Evolutionary conservation across 305 asterid genomes (phyloP), one percentile per base, ranked within the genome.

Genomic region (Vinca major): DNA sequence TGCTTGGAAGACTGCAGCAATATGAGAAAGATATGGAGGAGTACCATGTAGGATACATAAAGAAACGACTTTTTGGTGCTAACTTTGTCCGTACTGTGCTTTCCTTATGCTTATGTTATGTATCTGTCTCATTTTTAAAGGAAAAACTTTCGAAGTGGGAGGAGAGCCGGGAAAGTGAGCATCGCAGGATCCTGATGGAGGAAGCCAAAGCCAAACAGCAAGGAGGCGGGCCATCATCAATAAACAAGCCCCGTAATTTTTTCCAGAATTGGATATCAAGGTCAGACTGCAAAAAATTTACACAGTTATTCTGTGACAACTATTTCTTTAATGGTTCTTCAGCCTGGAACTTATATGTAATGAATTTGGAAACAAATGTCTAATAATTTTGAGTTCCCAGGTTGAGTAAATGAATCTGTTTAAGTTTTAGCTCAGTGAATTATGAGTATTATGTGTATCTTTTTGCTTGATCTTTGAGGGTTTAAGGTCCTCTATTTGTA

Each of bases 1-100:
- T 93, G 79, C 89, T 89, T 40, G 84, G 86, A 60, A 87, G 94
- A 80, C 83, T 93, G 81, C 81, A 81, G 78, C 88, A 77, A 51
- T 93, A 90, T 72, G 97, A 90, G 85, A 87, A 83, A 78, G 96
- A 93, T 66, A 89, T 93, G 99, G 81, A 84, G 83, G 87, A 84
- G 77, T 93, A 87, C 78, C 95, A 90, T 52, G 97, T 89, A 75
- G 58, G 84, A 56, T 65, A 47, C 69, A 52, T 65, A 62, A 61
- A 16, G 6, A 33, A 4, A 61, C 16, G 63, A 58, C 61, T 47
- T 60, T 33, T 56, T 63, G 49, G 54, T 65, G 40, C 60, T 68
- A 65, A 57, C 55, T 57, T 49, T 21, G 48, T 54, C 50, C 16
- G 9, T 62, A 54, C 11, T 54, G 4, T 74, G 74, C n/a, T 73